Evolutionary conservation across 1,139 yeast species (phyloP).

Genomic region (Debaryomyces singareniensis): DNA sequence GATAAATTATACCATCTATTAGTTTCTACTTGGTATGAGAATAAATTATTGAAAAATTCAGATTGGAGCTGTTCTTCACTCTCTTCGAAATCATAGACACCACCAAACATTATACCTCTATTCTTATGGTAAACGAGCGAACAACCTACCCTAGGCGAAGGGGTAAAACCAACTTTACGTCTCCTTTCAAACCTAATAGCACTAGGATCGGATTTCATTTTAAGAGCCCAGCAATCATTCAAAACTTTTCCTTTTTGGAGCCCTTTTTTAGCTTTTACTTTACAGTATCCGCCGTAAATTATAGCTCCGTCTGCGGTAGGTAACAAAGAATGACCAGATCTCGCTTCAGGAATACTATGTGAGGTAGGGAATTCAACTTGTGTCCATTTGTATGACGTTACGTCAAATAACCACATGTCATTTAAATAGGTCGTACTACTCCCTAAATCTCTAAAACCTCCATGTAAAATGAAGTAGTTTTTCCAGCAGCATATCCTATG

Average conservation of each 20-base stretch:
- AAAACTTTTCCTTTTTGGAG: constrained; percentile 89
- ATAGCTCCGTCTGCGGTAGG: constrained; percentile 83
- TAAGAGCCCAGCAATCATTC: constrained; percentile 80
- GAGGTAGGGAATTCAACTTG: constrained; percentile 84
- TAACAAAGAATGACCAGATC: constrained; percentile 88
- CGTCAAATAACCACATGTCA: constrained; percentile 91
- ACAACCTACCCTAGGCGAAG: constrained; percentile 92
- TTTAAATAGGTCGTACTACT: constrained; percentile 72
- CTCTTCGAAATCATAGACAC: constrained; percentile 91
- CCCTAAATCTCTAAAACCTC: constrained; percentile 92
- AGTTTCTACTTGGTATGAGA: constrained; percentile 76
- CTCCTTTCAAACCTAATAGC: constrained; percentile 84
- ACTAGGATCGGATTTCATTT: constrained; percentile 81
- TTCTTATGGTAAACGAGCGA: constrained; percentile 86
- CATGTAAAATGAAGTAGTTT: constrained; percentile 75
- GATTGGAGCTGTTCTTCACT: constrained; percentile 90
- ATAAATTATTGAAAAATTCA: constrained; percentile 72
- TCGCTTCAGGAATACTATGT: constrained; percentile 78
- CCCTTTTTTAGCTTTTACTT: constrained; percentile 86
- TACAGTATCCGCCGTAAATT: constrained; percentile 90
- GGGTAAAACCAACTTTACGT: constrained; percentile 82
- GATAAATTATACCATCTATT: constrained; percentile 84
- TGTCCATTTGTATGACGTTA: constrained; percentile 83
- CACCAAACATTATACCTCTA: constrained; percentile 91
- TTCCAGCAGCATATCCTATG: constrained; percentile 91